Evolutionary conservation across 345 rosid genomes (phyloP).

Genomic region (Corchorus olitorius): DNA sequence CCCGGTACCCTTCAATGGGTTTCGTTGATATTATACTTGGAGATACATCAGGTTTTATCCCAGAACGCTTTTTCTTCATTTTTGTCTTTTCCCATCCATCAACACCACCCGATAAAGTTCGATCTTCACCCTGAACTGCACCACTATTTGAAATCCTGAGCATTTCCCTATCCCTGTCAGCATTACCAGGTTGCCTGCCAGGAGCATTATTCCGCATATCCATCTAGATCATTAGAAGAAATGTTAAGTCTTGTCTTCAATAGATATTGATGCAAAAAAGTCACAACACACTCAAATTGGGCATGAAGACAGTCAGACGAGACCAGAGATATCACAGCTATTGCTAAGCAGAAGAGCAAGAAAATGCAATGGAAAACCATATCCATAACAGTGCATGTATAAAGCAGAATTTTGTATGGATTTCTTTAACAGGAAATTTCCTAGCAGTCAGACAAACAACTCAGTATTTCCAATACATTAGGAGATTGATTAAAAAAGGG

Average conservation of each 20-base stretch:
- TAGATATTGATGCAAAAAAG: constrained; percentile 22
- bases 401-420: background rate
- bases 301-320: constrained; percentile 2
- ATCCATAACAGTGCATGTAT: background rate
- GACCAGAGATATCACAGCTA: background rate
- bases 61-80: constrained; percentile 91
- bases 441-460: background rate
- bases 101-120: constrained; percentile 59
- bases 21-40: constrained; percentile 54
- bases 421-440: background rate
- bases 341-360: constrained; percentile 1
- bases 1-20: constrained; percentile 66
- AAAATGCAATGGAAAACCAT: background rate
- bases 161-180: constrained; percentile 79
- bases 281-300: constrained; percentile 8
- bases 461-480: constrained; percentile 9
- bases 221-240: constrained; percentile 50
- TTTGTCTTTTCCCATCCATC: constrained; percentile 96
- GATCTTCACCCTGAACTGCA: constrained; percentile 70
- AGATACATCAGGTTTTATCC: constrained; percentile 69
- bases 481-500: background rate
- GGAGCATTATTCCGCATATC: constrained; percentile 66
- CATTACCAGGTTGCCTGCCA: constrained; percentile 61
- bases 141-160: constrained; percentile 58
- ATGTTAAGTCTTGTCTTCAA: constrained; percentile 20